phyloP scores from a whole-genome alignment of 768 basidiomycete genomes.

The Mycena rebaudengoi region DNA sequence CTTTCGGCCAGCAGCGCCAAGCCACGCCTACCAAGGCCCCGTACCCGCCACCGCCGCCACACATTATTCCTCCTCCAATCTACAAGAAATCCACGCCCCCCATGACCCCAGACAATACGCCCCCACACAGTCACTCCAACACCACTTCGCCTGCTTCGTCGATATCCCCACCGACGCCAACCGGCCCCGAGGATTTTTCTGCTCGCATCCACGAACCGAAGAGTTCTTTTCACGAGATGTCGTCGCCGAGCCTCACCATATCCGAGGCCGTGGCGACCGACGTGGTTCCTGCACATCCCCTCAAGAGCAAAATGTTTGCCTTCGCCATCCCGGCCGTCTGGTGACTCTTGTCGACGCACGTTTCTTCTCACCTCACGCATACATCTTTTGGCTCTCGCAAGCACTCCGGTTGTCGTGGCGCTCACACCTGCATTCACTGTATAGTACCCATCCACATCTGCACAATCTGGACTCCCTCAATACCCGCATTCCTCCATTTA shows the following conservation, averaged over 20 bases:
- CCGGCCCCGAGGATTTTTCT: constrained; percentile 57
- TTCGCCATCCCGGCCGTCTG: constrained; percentile 68
- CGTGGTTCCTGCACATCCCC: constrained; percentile 47
- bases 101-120: constrained; percentile 62
- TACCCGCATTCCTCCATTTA: constrained; percentile 21
- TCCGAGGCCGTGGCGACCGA: too few species aligned
- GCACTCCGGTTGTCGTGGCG: constrained; percentile 4
- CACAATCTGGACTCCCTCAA: constrained; percentile 1
- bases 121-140: constrained; percentile 59
- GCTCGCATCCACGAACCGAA: constrained; percentile 52
- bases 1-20: constrained; percentile 50
- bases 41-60: constrained; percentile 37
- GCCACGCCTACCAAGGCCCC: constrained; percentile 41
- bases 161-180: constrained; percentile 67
- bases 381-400: constrained; percentile 9
- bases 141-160: constrained; percentile 70
- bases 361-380: constrained; percentile 29
- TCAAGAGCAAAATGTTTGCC: constrained; percentile 72
- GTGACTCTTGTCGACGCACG: constrained; percentile 48
- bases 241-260: constrained; percentile 50
- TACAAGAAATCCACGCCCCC: constrained; percentile 34
- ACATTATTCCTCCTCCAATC: constrained; percentile 40
- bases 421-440: constrained; percentile 12
- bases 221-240: constrained; percentile 43
- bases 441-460: constrained; percentile 8